These are phyloP conservation scores for Verruconis gallopava DNA, from an alignment of 2,329 filamentous ascomycete genomes.

Conservation along the genomic window DNA sequence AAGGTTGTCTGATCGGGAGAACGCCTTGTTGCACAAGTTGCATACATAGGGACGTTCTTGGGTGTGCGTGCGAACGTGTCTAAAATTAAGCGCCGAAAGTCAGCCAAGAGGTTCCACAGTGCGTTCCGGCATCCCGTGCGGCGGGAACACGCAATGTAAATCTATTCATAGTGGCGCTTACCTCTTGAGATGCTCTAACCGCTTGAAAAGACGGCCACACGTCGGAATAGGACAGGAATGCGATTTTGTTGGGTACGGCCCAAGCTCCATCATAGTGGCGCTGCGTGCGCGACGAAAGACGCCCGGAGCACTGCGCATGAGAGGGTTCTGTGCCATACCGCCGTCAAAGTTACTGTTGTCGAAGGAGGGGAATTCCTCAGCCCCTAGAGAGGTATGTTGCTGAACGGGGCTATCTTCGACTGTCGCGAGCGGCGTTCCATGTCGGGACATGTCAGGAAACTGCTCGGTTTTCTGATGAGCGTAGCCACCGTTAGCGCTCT, in stretches of 20 bases:
- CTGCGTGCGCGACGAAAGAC: slow-evolving; percentile 83
- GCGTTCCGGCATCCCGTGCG: slow-evolving; percentile 15
- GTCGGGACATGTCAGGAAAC: slow-evolving; percentile 67
- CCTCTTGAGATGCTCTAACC: slow-evolving; percentile 97
- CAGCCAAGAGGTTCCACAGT: slow-evolving; percentile 28
- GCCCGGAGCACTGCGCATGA: slow-evolving; percentile 50
- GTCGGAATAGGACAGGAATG: slow-evolving; percentile 99
- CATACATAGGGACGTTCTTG: slow-evolving; percentile 98
- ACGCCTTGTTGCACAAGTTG: slow-evolving; percentile 96
- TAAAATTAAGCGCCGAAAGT: slow-evolving; percentile 36
- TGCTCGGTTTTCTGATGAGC: slow-evolving; percentile 63
- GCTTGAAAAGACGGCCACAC: slow-evolving; percentile 94
- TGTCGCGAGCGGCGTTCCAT: slow-evolving; percentile 78
- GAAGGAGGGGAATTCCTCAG: slow-evolving; percentile 56
- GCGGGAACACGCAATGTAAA: slow-evolving; percentile 15
- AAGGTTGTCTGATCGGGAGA: slow-evolving; percentile 96
- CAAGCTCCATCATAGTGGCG: slow-evolving; percentile 91
- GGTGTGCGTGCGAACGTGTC: slow-evolving; percentile 97
- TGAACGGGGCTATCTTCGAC: slow-evolving; percentile 71
- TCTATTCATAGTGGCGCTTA: slow-evolving; percentile 41
- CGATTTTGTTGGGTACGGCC: slow-evolving; percentile 92
- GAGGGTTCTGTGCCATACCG: slow-evolving; percentile 42
- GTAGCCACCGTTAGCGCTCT: slow-evolving; percentile 25
- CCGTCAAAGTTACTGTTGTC: slow-evolving; percentile 47
- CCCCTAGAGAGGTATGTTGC: slow-evolving; percentile 52